A percentile compares a stretch with the other conserved stretches of the same genome.
phyloP scores from a whole-genome alignment of 306 rosid species.

The Echinosophora koreensis region DNA sequence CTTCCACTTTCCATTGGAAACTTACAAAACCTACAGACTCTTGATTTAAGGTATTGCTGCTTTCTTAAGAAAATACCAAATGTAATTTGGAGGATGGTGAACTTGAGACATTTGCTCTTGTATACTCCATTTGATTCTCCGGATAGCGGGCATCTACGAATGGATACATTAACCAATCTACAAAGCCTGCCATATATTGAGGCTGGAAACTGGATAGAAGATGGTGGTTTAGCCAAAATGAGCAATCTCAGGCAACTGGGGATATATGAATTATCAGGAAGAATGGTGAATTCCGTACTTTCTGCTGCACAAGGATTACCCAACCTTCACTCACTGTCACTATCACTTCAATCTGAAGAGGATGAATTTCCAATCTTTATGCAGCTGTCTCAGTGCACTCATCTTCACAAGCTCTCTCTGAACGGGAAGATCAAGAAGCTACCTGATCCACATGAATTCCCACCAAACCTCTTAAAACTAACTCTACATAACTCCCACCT shows the following conservation, averaged over 20 bases:
- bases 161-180: slow-evolving; percentile 57
- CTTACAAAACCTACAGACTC: slow-evolving; percentile 58
- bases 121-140: slow-evolving; percentile 58
- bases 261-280: slow-evolving; percentile 50
- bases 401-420: slow-evolving; percentile 55
- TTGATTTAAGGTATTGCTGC: slow-evolving; percentile 59
- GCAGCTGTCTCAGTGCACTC: slow-evolving; percentile 55
- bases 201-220: slow-evolving; percentile 58
- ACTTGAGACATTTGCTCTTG: slow-evolving; percentile 57
- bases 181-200: slow-evolving; percentile 59
- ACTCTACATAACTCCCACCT: slow-evolving; percentile 55
- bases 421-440: slow-evolving; percentile 56
- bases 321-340: slow-evolving; percentile 51
- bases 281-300: slow-evolving; percentile 47
- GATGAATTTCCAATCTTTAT: slow-evolving; percentile 58
- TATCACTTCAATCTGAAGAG: slow-evolving; percentile 57
- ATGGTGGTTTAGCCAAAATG: slow-evolving; percentile 55
- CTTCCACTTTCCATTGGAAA: slow-evolving; percentile 58
- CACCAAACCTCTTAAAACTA: slow-evolving; percentile 53
- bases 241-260: slow-evolving; percentile 55
- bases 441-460: slow-evolving; percentile 60
- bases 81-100: slow-evolving; percentile 60
- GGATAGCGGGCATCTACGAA: slow-evolving; percentile 51
- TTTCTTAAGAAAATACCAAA: slow-evolving; percentile 57
- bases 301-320: slow-evolving; percentile 41